A percentile compares a stretch with the other conserved stretches of the same genome.
These are phyloP conservation scores for Aspergillus leporis DNA, from an alignment of 495 filamentous ascomycete species.

Conservation along the genomic window DNA sequence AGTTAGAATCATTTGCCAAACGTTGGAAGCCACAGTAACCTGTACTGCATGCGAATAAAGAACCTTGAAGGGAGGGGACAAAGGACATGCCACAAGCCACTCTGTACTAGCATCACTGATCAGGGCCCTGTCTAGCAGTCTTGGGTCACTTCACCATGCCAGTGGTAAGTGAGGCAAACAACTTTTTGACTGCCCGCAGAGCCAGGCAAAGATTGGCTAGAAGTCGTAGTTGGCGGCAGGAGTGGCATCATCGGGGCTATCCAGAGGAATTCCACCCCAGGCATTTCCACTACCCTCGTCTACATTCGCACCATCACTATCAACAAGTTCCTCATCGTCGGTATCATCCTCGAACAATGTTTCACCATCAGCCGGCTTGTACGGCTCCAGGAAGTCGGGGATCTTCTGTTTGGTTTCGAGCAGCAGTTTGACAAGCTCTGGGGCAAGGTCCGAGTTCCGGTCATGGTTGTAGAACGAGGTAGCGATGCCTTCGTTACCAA, in stretches of 20 bases:
- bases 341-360: conserved; percentile 64
- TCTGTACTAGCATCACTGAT: background rate
- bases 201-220: background rate
- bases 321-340: conserved; percentile 52
- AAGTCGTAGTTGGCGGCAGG: background rate
- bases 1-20: background rate
- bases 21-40: background rate
- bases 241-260: background rate
- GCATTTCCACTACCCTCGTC: conserved; percentile 1
- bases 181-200: background rate
- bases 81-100: background rate
- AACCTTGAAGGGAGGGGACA: background rate
- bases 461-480: conserved; percentile 84
- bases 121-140: background rate
- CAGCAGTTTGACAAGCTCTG: conserved; percentile 72
- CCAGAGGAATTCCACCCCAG: conserved; percentile 20
- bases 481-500: conserved; percentile 82
- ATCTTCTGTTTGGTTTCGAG: conserved; percentile 74
- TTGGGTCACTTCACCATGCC: background rate
- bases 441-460: conserved; percentile 65
- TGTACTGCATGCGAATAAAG: background rate
- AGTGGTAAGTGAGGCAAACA: background rate
- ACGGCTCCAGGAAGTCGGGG: conserved; percentile 76
- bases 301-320: conserved; percentile 23
- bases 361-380: conserved; percentile 52